These are phyloP conservation scores for Phalaenopsis equestris DNA, from an alignment of 106 monocot genomes.

Conservation along the genomic window DNA sequence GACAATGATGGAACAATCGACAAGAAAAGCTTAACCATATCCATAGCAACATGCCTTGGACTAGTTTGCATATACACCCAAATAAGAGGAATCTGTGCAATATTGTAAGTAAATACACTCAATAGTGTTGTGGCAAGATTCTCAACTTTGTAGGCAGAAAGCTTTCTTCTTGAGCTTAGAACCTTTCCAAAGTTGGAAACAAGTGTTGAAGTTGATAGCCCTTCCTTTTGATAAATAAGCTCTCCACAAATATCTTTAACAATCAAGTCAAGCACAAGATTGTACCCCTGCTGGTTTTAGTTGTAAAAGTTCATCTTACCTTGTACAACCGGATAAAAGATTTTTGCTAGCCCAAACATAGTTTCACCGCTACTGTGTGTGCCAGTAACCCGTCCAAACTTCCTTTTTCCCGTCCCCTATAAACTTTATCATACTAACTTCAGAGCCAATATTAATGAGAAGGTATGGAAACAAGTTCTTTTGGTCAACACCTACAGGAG, in stretches of 20 bases:
- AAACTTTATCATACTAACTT: slow-evolving; percentile 59
- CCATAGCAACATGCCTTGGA: no score
- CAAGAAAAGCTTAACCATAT: no score
- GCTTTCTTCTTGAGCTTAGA: no score
- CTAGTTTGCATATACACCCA: no score
- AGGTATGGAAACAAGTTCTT: slow-evolving; percentile 61
- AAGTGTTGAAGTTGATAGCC: no score
- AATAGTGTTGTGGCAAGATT: no score
- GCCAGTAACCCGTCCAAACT: slow-evolving; percentile 62
- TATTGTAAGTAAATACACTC: no score
- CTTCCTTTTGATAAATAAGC: slow-evolving; percentile 43
- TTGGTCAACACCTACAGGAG: slow-evolving; percentile 21
- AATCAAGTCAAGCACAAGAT: slow-evolving; percentile 41
- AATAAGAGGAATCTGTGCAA: no score
- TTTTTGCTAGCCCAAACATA: slow-evolving; percentile 62
- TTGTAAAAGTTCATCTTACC: slow-evolving; percentile 64
- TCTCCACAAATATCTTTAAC: slow-evolving; percentile 73
- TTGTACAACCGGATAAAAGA: slow-evolving; percentile 52
- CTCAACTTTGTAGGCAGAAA: no score
- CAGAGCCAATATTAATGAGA: slow-evolving; percentile 67
- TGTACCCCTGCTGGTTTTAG: slow-evolving; percentile 68
- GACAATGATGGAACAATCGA: no score
- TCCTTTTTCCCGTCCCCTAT: slow-evolving; percentile 51
- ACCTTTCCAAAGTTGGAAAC: no score
- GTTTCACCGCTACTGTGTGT: slow-evolving; percentile 74